phyloP scores from a whole-genome alignment of 306 rosid genomes.

The peach (Prunus persica) region DNA sequence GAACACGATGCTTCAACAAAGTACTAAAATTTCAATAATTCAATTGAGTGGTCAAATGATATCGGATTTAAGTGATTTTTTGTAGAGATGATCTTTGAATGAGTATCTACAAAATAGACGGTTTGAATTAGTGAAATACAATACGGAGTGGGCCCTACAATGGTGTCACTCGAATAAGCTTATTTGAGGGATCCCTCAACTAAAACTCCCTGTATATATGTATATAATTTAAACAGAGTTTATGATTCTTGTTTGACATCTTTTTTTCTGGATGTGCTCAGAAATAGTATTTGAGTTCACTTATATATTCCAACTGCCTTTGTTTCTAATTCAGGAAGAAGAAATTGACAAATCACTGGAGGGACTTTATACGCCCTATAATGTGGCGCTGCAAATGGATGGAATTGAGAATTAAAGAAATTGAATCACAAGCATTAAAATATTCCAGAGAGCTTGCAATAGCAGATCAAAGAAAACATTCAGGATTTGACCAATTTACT shows the following conservation, averaged over 20 bases:
- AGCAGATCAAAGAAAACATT: constrained; percentile 49
- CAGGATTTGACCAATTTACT: constrained; percentile 30
- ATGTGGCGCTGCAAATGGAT: constrained; percentile 95
- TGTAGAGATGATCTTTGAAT: too few relatives aligned
- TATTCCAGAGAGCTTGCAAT: constrained; percentile 55
- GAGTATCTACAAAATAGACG: too few relatives aligned
- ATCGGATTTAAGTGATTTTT: too few relatives aligned
- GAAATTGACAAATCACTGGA: constrained; percentile 86
- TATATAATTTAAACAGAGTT: too few relatives aligned
- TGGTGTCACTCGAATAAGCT: too few relatives aligned
- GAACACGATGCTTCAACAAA: too few relatives aligned
- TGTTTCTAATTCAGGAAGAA: constrained; percentile 55
- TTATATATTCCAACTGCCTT: constrained; percentile 20
- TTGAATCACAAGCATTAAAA: constrained; percentile 55
- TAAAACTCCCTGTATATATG: too few relatives aligned
- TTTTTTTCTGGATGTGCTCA: constrained; percentile 10
- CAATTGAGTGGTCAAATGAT: too few relatives aligned
- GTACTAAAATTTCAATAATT: too few relatives aligned
- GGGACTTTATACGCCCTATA: constrained; percentile 69
- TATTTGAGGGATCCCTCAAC: too few relatives aligned
- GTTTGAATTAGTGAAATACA: too few relatives aligned
- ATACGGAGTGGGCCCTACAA: too few relatives aligned
- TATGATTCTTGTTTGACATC: neutral
- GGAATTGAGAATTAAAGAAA: constrained; percentile 69
- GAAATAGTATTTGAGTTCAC: constrained; percentile 6